A percentile compares a stretch with the other conserved stretches of the same genome.
Evolutionary conservation across 306 rosid species (phyloP).

Genomic region (Ochetophila trinervis): DNA sequence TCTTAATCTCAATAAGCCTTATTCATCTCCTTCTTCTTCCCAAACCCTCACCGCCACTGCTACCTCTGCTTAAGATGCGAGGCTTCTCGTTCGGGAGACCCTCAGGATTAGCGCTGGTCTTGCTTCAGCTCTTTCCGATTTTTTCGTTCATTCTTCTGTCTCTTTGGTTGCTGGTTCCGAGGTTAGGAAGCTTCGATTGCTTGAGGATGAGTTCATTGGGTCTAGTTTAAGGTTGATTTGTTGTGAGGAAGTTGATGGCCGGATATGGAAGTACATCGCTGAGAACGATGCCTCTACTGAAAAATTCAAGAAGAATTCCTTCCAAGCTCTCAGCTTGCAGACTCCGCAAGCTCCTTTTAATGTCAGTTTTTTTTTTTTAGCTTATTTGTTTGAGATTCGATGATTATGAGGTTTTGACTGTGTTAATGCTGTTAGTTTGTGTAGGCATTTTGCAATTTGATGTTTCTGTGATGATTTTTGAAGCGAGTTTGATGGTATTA

Average conservation of each 20-base stretch:
- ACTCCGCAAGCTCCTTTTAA: slow-evolving; percentile 63
- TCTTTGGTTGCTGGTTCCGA: slow-evolving; percentile 22
- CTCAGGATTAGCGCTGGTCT: too few relatives aligned
- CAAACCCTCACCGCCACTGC: slow-evolving; percentile 29
- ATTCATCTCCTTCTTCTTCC: slow-evolving; percentile 29
- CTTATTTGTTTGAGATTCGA: too few relatives aligned
- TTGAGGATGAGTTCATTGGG: slow-evolving; percentile 35
- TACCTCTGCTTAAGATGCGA: slow-evolving; percentile 51
- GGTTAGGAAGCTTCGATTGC: slow-evolving; percentile 21
- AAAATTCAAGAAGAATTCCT: slow-evolving; percentile 53
- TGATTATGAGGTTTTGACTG: too few relatives aligned
- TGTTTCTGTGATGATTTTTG: too few relatives aligned
- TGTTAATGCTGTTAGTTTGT: too few relatives aligned
- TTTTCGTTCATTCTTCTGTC: slow-evolving; percentile 9
- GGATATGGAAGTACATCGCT: slow-evolving; percentile 79
- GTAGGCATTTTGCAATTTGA: too few relatives aligned
- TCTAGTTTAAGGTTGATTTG: too few relatives aligned
- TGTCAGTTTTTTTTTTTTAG: slow-evolving; percentile 28
- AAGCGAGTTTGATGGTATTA: too few relatives aligned
- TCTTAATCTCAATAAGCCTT: slow-evolving; percentile 51
- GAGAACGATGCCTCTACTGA: slow-evolving; percentile 45
- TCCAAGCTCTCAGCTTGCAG: slow-evolving; percentile 63
- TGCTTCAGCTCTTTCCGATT: slow-evolving; percentile 46
- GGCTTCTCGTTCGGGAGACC: too few relatives aligned
- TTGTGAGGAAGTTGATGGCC: slow-evolving; percentile 88